Evolutionary conservation across 139 green algal species (phyloP).

Genomic region (Asterochloris erici): DNA sequence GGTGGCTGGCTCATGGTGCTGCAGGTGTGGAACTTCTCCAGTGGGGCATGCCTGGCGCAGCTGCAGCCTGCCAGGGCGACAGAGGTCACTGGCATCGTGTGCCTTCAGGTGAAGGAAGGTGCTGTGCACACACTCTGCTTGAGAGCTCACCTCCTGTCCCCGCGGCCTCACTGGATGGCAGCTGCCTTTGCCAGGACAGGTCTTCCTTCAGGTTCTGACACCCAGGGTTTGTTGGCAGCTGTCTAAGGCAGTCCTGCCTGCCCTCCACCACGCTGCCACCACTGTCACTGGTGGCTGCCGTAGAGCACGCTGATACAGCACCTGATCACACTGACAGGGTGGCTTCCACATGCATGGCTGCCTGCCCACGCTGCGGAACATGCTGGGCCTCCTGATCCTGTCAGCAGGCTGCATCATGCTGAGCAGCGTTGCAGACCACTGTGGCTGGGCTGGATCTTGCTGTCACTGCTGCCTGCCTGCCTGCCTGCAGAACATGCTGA

Average conservation of each 20-base stretch:
- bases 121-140: no score
- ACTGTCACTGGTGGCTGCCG: no score
- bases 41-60: slow-evolving; percentile 45
- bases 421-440: background rate
- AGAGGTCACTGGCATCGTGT: slow-evolving; percentile 46
- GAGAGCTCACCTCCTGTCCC: no score
- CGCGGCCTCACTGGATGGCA: no score
- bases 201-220: no score
- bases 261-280: no score
- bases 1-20: background rate
- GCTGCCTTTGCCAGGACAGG: no score
- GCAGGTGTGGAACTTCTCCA: slow-evolving; percentile 67
- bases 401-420: slow-evolving; percentile 13
- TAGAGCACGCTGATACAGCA: no score
- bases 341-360: background rate
- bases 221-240: no score
- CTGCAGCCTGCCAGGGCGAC: slow-evolving; percentile 15
- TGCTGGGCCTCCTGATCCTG: slow-evolving; percentile 9
- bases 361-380: background rate
- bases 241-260: no score
- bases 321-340: no score
- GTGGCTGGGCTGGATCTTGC: background rate
- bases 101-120: background rate
- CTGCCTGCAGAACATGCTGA: slow-evolving; percentile 23
- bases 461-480: background rate